Percentiles rank a stretch among this genome's conserved stretches.
Evolutionary conservation across 352 stramenopile species (phyloP).

Genomic region (Phytopythium helicoides): DNA sequence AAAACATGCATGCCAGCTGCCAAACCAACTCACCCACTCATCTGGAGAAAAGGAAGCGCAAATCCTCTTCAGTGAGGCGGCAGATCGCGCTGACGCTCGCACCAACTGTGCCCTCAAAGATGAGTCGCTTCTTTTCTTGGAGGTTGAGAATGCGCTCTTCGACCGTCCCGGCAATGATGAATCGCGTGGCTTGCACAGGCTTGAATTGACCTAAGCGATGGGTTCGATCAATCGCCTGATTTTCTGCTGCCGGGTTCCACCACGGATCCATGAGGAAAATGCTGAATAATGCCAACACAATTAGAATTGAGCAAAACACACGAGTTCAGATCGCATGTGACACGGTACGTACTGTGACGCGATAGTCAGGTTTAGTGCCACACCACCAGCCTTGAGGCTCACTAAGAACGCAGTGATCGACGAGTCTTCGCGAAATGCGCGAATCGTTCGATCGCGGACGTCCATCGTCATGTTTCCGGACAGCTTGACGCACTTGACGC

Average conservation of each 20-base stretch:
- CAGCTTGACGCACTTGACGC: slow-evolving; percentile 90
- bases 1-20: background rate
- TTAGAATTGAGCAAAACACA: slow-evolving; percentile 7
- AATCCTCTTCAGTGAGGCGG: slow-evolving; percentile 92
- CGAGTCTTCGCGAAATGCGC: slow-evolving; percentile 87
- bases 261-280: slow-evolving; percentile 98
- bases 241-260: slow-evolving; percentile 97
- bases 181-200: slow-evolving; percentile 95
- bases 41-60: slow-evolving; percentile 90
- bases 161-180: slow-evolving; percentile 97
- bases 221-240: slow-evolving; percentile 96
- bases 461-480: slow-evolving; percentile 90
- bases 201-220: slow-evolving; percentile 98
- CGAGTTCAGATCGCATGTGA: background rate
- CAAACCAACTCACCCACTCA: slow-evolving; percentile 11
- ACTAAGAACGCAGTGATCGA: slow-evolving; percentile 96
- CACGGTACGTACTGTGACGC: slow-evolving; percentile 88
- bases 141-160: slow-evolving; percentile 99
- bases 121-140: slow-evolving; percentile 92
- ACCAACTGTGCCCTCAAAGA: slow-evolving; percentile 99
- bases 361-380: slow-evolving; percentile 98
- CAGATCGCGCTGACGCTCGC: slow-evolving; percentile 86
- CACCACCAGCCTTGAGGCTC: slow-evolving; percentile 97
- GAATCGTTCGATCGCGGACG: slow-evolving; percentile 76
- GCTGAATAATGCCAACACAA: slow-evolving; percentile 23